Base-by-base conservation (phyloP, 2,329 filamentous ascomycete species). In the Dothideomycetes sp. region DNA sequence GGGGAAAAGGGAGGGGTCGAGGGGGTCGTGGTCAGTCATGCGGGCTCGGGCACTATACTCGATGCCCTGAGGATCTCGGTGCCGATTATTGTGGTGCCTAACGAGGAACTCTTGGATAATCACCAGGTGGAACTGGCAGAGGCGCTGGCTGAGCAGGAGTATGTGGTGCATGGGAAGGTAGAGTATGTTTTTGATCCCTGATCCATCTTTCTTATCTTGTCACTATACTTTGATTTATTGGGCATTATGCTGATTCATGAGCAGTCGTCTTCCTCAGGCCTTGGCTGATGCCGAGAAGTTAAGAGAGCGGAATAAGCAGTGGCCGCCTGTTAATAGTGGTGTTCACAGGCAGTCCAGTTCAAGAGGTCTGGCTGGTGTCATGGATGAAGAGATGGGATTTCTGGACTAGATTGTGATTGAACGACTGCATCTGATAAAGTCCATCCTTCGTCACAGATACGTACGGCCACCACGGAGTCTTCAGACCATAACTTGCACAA, bases 121-220 rank as follows among this genome's bases (percentile, higher is more conserved):
- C 91, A 98, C 56, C 91, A 98, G 61, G 73, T 77, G 15, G 86
- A 96, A 58, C 73, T 98, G 40, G 89, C 89, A 1, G 69, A 78
- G 36, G 79, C 84, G 48, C 72, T 96, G 41, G 75, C 81, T 22
- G 64, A 69, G 17, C 75, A 85, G 49, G 80, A 81, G 17, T 94
- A 93, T 61, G 77, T 85, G 3, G 69, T 88, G n/a, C 72, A 79
- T 50, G 83, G 81, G 9, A 65, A 70, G 38, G 63, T 85, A 31
- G 68, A 72, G 81, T 86, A 70, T 40, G 72, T 56, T 35, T 7
- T 15, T 8, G n/a, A n/a, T n/a, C n/a, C n/a, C n/a, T n/a, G n/a
- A n/a, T n/a, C n/a, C n/a, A n/a, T n/a, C n/a, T n/a, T n/a, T n/a
- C n/a, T n/a, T n/a, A n/a, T n/a, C n/a, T n/a, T n/a, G n/a, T n/a